phyloP scores from a whole-genome alignment of 441 rosid genomes.

The Metrosideros polymorpha region DNA sequence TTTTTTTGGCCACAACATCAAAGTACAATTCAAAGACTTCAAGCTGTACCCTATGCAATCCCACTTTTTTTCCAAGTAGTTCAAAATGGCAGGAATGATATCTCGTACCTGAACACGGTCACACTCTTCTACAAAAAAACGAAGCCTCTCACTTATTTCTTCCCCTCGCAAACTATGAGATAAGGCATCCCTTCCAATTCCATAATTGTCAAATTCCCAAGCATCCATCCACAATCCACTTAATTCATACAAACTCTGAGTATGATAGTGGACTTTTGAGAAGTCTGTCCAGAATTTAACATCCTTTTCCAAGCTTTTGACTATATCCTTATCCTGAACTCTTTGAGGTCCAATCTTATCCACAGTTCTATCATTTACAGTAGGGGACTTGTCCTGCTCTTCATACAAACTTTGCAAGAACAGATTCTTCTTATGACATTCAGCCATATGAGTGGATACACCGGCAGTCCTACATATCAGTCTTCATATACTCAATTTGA shows the following conservation, averaged over 20 bases:
- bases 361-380: constrained; percentile 5
- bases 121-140: constrained; percentile 81
- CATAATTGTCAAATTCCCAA: constrained; percentile 61
- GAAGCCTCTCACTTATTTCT: constrained; percentile 72
- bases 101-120: constrained; percentile 73
- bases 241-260: constrained; percentile 62
- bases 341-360: constrained; percentile 15
- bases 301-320: constrained; percentile 47
- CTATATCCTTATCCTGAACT: constrained; percentile 56
- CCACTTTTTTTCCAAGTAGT: background rate
- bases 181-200: constrained; percentile 66
- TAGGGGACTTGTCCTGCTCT: constrained; percentile 17
- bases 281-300: constrained; percentile 90
- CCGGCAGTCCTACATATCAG: constrained; percentile 49
- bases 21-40: background rate
- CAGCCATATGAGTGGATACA: constrained; percentile 47
- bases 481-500: constrained; percentile 3
- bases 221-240: constrained; percentile 55
- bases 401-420: constrained; percentile 74
- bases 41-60: background rate
- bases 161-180: constrained; percentile 53
- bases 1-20: background rate
- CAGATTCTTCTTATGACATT: constrained; percentile 49
- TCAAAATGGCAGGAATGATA: background rate
- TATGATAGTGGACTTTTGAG: constrained; percentile 85